Evolutionary conservation across 2,329 filamentous ascomycete genomes (phyloP).

Genomic region (Corynespora cassiicola): DNA sequence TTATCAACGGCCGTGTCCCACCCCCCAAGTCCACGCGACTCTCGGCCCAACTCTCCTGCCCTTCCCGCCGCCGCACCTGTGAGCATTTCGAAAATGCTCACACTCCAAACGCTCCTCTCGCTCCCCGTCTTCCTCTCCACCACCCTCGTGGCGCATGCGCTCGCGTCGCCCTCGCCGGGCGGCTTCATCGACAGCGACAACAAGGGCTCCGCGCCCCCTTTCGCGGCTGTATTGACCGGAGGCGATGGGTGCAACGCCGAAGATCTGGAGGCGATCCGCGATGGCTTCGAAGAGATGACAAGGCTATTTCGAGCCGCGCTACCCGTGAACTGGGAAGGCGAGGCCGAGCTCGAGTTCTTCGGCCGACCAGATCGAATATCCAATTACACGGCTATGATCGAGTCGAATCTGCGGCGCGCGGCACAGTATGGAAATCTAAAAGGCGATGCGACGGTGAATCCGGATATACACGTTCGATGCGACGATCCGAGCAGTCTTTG

Average conservation of each 20-base stretch:
- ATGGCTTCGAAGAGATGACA: conserved; percentile 42
- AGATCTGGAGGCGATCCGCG: conserved; percentile 31
- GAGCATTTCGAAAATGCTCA: conserved; percentile 37
- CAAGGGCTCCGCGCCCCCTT: conserved; percentile 17
- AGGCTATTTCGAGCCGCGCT: conserved; percentile 32
- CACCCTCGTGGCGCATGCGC: conserved; percentile 24
- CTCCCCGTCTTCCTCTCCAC: conserved; percentile 28
- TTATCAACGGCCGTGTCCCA: no score
- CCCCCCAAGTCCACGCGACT: neutral
- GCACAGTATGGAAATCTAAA: conserved; percentile 34
- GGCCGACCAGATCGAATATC: conserved; percentile 23
- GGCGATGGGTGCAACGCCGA: conserved; percentile 36
- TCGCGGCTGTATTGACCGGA: conserved; percentile 34
- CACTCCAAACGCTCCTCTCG: conserved; percentile 21
- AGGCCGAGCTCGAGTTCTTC: conserved; percentile 37
- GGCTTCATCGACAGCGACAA: conserved; percentile 30
- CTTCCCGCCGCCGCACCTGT: neutral
- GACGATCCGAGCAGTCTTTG: conserved; percentile 40
- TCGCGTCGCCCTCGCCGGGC: conserved; percentile 24
- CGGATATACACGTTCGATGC: conserved; percentile 41
- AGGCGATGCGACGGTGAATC: conserved; percentile 27
- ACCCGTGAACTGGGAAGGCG: conserved; percentile 26
- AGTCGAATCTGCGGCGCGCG: conserved; percentile 33
- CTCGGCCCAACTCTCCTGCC: neutral
- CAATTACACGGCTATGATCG: conserved; percentile 38